These are phyloP conservation scores for Trichoderma cornu-damae DNA, from an alignment of 2,329 filamentous ascomycete species.

Conservation along the genomic window DNA sequence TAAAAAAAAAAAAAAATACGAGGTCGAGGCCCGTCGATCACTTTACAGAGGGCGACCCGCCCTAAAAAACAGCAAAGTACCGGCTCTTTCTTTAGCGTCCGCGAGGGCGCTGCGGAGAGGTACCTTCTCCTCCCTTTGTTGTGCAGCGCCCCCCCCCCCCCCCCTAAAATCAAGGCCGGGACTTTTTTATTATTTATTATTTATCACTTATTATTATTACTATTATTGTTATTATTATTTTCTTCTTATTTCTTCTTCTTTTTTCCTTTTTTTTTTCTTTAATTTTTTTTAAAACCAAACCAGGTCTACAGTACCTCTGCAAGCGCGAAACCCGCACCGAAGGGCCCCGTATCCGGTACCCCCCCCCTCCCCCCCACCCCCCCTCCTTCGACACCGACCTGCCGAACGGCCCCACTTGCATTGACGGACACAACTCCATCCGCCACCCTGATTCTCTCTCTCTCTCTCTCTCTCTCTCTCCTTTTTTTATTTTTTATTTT, in stretches of 20 bases:
- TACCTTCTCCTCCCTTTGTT: no score
- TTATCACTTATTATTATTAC: no score
- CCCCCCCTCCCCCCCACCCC: neutral
- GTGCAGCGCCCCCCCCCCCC: no score
- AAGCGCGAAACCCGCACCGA: accelerated
- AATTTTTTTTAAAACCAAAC: no score
- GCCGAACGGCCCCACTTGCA: neutral
- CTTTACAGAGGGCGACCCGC: neutral
- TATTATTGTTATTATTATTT: no score
- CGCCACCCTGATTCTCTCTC: neutral
- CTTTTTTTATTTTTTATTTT: no score
- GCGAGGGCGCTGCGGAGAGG: no score
- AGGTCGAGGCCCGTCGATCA: slow-evolving; percentile 17
- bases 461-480: neutral
- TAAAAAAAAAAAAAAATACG: slow-evolving; percentile 14
- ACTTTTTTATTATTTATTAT: no score
- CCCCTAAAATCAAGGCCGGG: no score
- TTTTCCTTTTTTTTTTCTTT: no score
- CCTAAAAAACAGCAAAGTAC: neutral
- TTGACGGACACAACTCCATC: neutral
- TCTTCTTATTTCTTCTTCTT: no score
- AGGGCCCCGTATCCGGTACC: neutral
- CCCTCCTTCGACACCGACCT: slow-evolving; percentile 16
- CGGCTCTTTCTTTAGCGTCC: slow-evolving; percentile 3
- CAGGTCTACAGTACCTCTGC: neutral